phyloP scores from a whole-genome alignment of 192 early-diverging fungal species.

The Coemansia sp. region DNA sequence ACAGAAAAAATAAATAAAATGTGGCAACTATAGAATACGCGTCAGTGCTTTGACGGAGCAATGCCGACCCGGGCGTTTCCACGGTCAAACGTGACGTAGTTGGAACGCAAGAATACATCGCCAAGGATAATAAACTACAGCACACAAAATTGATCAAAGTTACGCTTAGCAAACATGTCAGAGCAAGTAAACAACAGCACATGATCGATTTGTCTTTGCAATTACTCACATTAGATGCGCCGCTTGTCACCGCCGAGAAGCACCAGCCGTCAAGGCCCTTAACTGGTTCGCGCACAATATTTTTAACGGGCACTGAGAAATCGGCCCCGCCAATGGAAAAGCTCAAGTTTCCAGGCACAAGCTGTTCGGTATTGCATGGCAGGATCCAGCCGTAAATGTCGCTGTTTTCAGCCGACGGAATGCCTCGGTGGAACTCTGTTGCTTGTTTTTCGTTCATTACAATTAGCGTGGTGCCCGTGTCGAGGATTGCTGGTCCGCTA shows the following conservation, averaged over 20 bases:
- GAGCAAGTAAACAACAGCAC: neutral
- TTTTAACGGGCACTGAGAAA: constrained; percentile 44
- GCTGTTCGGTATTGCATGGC: constrained; percentile 50
- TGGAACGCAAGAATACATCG: constrained; percentile 66
- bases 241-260: constrained; percentile 53
- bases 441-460: constrained; percentile 58
- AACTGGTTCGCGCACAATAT: constrained; percentile 50
- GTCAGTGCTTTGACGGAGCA: constrained; percentile 55
- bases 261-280: constrained; percentile 51
- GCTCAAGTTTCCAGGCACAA: constrained; percentile 44
- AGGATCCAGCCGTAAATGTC: constrained; percentile 53
- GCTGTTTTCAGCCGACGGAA: constrained; percentile 47
- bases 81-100: constrained; percentile 66
- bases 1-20: neutral
- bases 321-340: constrained; percentile 46
- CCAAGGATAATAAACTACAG: constrained; percentile 60
- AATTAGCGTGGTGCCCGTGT: constrained; percentile 66
- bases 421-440: constrained; percentile 54
- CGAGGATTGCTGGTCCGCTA: constrained; percentile 53
- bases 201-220: neutral
- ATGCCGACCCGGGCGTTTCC: constrained; percentile 58
- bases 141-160: neutral
- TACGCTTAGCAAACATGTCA: neutral
- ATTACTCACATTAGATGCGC: constrained; percentile 42
- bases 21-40: neutral